Evolutionary conservation across 1,284 basidiomycete genomes (phyloP), one percentile per base, ranked within the genome.

Genomic region (Ustilago loliicola): DNA sequence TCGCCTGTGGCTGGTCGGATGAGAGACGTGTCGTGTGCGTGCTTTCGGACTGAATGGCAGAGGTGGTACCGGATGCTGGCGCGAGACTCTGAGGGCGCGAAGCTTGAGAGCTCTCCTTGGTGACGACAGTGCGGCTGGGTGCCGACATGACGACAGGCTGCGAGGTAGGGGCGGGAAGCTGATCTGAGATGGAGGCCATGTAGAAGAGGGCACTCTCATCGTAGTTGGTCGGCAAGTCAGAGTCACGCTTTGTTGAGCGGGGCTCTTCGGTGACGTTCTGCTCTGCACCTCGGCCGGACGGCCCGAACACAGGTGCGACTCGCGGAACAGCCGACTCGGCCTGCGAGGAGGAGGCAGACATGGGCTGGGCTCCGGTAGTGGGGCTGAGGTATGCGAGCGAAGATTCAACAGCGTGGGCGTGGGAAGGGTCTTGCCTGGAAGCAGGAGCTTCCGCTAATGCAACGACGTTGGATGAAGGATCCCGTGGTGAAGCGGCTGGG

Each of bases 131-230:
- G 54, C 66, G 66, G 48, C 56, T 47, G 9, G 72, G 56, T 8
- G 62, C 72, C n/a, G 62, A 38, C 72, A 69, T 66, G 34, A 70
- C 72, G 58, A 61, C 61, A 40, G 71, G 65, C 53, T 69, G 63
- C 4, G 69, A 53, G 19, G 60, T n/a, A 15, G 65, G 2, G 32
- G 80, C 74, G 3, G 82, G 82, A 42, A 82, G 80, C 73, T 79
- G 77, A 27, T 83, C 82, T 5, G 79, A 79, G 61, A 83, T 82
- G 30, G 79, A 79, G 13, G 69, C 69, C 68, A 83, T 82, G 72
- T 76, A 83, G 69, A 78, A 83, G 25, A 83, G 72, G 7, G 82
- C 82, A 17, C 81, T 79, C 55, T 83, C 82, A 66, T 83, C 82
- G 66, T 82, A 83, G 29, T 69, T 72, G 56, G 59, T 61, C 8